Conservation (phyloP, 768 basidiomycete species). For the Pleurotus cornucopiae region DNA sequence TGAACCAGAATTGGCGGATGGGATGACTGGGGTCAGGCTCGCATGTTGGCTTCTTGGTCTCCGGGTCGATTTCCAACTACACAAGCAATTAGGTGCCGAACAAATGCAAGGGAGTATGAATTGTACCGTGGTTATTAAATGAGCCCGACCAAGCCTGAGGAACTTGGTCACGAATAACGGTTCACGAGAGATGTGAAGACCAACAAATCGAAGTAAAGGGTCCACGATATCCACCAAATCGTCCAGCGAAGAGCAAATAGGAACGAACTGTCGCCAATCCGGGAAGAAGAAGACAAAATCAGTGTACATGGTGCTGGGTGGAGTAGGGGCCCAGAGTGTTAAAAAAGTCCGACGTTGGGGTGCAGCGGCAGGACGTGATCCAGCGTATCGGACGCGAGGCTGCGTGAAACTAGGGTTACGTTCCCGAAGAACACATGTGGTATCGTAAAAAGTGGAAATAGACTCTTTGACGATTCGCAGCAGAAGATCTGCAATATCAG, state of each 20-base stretch:
- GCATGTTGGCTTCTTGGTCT: constrained; percentile 54
- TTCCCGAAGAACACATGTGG: constrained; percentile 48
- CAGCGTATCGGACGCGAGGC: constrained; percentile 61
- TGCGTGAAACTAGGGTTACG: constrained; percentile 58
- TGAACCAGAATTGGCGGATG: constrained; percentile 79
- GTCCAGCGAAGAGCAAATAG: constrained; percentile 55
- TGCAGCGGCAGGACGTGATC: constrained; percentile 47
- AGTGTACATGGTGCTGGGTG: constrained; percentile 68
- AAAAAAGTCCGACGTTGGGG: constrained; percentile 59
- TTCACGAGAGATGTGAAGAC: constrained; percentile 78
- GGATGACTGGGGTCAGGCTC: constrained; percentile 56
- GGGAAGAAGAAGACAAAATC: constrained; percentile 92
- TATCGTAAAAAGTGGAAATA: constrained; percentile 63
- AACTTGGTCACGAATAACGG: constrained; percentile 76
- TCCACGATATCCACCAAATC: constrained; percentile 76
- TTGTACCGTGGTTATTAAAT: constrained; percentile 52
- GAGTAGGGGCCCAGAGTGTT: constrained; percentile 77
- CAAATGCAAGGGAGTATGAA: background rate
- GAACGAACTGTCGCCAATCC: constrained; percentile 71
- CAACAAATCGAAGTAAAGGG: constrained; percentile 75
- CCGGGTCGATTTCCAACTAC: constrained; percentile 50
- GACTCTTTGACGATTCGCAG: constrained; percentile 71
- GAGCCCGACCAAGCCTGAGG: constrained; percentile 68
- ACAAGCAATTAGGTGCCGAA: background rate
- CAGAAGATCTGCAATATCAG: constrained; percentile 84